Conservation (phyloP, 2,329 filamentous ascomycete species). For the Penicillium sp. region DNA sequence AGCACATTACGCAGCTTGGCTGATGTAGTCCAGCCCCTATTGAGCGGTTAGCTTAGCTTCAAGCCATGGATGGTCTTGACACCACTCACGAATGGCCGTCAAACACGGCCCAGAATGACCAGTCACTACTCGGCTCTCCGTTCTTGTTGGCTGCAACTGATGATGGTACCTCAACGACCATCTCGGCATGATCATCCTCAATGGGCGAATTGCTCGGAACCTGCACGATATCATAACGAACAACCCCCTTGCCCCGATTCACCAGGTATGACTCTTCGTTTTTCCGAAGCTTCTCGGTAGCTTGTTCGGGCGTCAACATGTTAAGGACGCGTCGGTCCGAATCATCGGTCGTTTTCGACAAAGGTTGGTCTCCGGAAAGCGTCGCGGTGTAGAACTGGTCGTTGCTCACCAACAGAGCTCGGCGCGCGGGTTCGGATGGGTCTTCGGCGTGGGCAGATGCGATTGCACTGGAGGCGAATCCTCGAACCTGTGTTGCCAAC, state of each 20-base stretch:
- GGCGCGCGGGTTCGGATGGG: conserved; percentile 55
- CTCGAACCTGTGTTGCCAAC: conserved; percentile 23
- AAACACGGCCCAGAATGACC: conserved; percentile 99
- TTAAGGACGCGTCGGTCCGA: conserved; percentile 83
- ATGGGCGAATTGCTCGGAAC: conserved; percentile 96
- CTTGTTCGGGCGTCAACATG: conserved; percentile 95
- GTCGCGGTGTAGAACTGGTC: conserved; percentile 87
- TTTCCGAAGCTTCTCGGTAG: conserved; percentile 80
- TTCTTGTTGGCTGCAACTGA: conserved; percentile 55
- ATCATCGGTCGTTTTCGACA: conserved; percentile 83
- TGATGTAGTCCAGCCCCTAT: conserved; percentile 93
- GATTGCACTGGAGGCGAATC: conserved; percentile 25
- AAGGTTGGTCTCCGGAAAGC: conserved; percentile 77
- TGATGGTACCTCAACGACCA: conserved; percentile 86
- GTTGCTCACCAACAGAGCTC: conserved; percentile 81
- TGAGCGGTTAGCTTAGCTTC: conserved; percentile 14
- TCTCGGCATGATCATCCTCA: conserved; percentile 96
- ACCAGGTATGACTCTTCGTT: conserved; percentile 91
- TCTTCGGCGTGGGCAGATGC: conserved; percentile 35
- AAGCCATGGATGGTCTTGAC: background rate
- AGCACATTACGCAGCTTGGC: conserved; percentile 90
- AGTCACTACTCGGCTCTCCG: conserved; percentile 67
- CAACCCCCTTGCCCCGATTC: conserved; percentile 82
- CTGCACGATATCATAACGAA: conserved; percentile 92
- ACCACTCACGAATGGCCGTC: conserved; percentile 82